Evolutionary conservation across 176 grass and related monocot genomes (phyloP).

Genomic region (Phragmites australis): DNA sequence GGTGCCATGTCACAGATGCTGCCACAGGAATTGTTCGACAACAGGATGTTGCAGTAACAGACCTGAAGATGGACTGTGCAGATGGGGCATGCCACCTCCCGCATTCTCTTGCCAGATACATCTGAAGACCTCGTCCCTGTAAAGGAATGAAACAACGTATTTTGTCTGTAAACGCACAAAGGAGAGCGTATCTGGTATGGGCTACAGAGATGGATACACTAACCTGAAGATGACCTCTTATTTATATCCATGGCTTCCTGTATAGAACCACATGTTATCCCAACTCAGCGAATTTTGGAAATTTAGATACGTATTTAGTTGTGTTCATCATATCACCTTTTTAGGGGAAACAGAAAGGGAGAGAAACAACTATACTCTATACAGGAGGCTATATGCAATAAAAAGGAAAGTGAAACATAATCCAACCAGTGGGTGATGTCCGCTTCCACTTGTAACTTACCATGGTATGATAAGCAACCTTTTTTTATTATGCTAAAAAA

Average conservation of each 20-base stretch:
- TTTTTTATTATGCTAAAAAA: background rate
- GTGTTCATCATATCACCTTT: background rate
- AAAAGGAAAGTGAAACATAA: background rate
- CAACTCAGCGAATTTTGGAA: background rate
- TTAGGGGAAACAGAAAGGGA: background rate
- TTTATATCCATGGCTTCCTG: constrained; percentile 99
- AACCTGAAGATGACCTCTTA: constrained; percentile 83
- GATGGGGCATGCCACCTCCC: constrained; percentile 88
- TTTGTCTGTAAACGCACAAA: background rate
- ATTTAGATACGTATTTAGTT: background rate
- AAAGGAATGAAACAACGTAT: constrained; percentile 1
- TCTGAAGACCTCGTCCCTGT: constrained; percentile 59
- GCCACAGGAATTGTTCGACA: background rate
- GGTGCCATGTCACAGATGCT: background rate
- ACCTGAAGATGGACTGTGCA: constrained; percentile 98
- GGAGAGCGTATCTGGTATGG: background rate
- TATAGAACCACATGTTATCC: constrained; percentile 26
- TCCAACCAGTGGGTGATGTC: background rate
- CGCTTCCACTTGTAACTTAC: background rate
- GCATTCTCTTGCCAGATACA: constrained; percentile 69
- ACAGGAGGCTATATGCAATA: background rate
- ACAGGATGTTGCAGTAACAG: background rate
- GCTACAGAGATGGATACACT: background rate
- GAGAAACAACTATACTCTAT: background rate
- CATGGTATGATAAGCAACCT: background rate